Evolutionary conservation across 2,329 filamentous ascomycete genomes (phyloP).

Genomic region (Fusarium foetens): DNA sequence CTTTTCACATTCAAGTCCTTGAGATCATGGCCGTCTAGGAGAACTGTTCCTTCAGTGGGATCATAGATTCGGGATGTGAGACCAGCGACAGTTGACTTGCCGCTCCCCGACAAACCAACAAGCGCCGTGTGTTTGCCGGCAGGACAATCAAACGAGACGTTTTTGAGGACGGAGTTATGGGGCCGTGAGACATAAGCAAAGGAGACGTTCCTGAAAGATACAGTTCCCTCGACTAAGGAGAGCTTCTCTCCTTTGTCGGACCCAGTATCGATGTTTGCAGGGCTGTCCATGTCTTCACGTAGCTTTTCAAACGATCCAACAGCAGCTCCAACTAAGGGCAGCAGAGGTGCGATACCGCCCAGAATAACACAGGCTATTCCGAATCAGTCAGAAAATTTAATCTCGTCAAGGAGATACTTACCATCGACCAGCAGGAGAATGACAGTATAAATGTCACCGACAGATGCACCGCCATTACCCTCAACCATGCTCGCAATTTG

Average conservation of each 20-base stretch:
- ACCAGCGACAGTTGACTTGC: slow-evolving; percentile 66
- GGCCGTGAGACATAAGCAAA: slow-evolving; percentile 59
- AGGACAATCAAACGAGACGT: slow-evolving; percentile 59
- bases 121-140: slow-evolving; percentile 63
- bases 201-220: slow-evolving; percentile 53
- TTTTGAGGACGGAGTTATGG: slow-evolving; percentile 54
- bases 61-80: slow-evolving; percentile 68
- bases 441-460: slow-evolving; percentile 68
- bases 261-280: slow-evolving; percentile 57
- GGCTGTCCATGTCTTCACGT: slow-evolving; percentile 65
- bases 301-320: slow-evolving; percentile 68
- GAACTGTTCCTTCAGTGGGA: slow-evolving; percentile 59
- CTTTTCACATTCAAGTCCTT: slow-evolving; percentile 58
- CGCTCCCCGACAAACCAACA: slow-evolving; percentile 67
- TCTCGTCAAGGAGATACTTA: slow-evolving; percentile 37
- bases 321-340: slow-evolving; percentile 69
- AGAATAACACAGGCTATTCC: slow-evolving; percentile 66
- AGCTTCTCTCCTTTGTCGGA: slow-evolving; percentile 54
- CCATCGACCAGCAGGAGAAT: slow-evolving; percentile 72
- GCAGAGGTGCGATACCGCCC: slow-evolving; percentile 69
- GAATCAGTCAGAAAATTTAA: slow-evolving; percentile 13
- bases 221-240: slow-evolving; percentile 53
- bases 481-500: slow-evolving; percentile 56
- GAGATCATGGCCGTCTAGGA: slow-evolving; percentile 60
- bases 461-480: slow-evolving; percentile 49